These are phyloP conservation scores for Hyaloraphidium curvatum DNA, from an alignment of 192 early-diverging fungal genomes.

Conservation along the genomic window DNA sequence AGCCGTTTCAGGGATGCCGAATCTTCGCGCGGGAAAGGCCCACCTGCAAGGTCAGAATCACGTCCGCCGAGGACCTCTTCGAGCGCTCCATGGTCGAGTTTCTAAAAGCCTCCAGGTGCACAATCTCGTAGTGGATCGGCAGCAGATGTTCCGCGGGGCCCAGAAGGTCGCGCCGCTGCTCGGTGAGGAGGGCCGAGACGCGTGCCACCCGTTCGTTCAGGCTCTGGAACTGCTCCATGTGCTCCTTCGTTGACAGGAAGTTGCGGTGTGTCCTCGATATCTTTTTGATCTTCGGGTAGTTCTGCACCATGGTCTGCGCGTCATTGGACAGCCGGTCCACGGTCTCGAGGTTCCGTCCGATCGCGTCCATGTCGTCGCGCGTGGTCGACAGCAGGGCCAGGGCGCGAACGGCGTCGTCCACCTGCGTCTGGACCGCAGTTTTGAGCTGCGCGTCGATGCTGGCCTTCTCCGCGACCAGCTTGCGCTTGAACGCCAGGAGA, in stretches of 20 bases:
- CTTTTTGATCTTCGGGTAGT: constrained; percentile 80
- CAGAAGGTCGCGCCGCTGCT: constrained; percentile 27
- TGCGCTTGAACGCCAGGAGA: no score
- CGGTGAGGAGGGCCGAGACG: constrained; percentile 43
- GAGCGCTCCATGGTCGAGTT: constrained; percentile 67
- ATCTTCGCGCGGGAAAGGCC: not conserved
- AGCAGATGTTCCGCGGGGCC: constrained; percentile 62
- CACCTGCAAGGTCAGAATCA: constrained; percentile 48
- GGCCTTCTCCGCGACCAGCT: constrained; percentile 73
- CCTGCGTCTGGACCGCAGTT: constrained; percentile 75
- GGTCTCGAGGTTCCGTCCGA: constrained; percentile 54
- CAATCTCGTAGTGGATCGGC: constrained; percentile 70
- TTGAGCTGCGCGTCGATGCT: constrained; percentile 90
- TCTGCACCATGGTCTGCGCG: constrained; percentile 65
- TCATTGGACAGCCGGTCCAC: constrained; percentile 76
- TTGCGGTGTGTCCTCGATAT: constrained; percentile 74
- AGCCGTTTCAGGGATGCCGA: not conserved
- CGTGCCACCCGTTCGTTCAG: constrained; percentile 62
- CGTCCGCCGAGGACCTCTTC: constrained; percentile 40
- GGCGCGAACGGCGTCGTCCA: constrained; percentile 77
- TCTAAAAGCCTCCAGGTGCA: constrained; percentile 72
- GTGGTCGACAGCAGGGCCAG: constrained; percentile 54
- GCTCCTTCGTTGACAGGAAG: constrained; percentile 71
- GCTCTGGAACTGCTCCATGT: constrained; percentile 71
- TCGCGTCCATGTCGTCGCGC: constrained; percentile 34